These are phyloP conservation scores for Trichoderma virens DNA, from an alignment of 495 filamentous ascomycete species.

Conservation along the genomic window DNA sequence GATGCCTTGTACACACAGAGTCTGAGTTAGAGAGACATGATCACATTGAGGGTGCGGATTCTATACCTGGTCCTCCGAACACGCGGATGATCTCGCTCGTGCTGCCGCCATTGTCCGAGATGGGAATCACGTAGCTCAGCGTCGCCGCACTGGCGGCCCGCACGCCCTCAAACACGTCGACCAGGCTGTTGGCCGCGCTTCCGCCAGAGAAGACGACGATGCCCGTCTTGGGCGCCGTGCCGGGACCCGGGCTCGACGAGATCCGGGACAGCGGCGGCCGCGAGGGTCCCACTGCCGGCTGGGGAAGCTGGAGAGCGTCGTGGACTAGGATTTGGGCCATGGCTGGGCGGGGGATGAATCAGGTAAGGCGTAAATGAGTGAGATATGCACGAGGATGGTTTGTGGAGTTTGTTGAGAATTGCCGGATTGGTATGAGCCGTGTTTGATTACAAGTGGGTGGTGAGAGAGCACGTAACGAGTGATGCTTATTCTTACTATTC, in stretches of 20 bases:
- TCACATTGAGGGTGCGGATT: no score
- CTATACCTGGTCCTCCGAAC: conserved; percentile 75
- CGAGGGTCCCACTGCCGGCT: neutral
- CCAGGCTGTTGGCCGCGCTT: conserved; percentile 86
- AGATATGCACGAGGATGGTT: no score
- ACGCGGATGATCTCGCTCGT: conserved; percentile 88
- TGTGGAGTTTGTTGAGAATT: no score
- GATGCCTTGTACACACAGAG: conserved; percentile 38
- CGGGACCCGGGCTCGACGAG: neutral
- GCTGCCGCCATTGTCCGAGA: conserved; percentile 90
- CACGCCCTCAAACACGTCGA: conserved; percentile 78
- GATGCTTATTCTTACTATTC: neutral
- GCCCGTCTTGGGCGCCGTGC: conserved; percentile 19
- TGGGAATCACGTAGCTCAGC: conserved; percentile 82
- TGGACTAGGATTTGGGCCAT: neutral
- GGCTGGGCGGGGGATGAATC: no score
- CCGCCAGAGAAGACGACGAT: conserved; percentile 84
- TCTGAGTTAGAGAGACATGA: neutral
- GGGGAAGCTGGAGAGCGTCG: neutral
- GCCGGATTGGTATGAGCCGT: no score
- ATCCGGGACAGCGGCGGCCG: neutral
- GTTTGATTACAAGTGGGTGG: no score
- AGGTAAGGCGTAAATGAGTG: no score
- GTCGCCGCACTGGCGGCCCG: conserved; percentile 54
- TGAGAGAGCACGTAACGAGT: neutral